Base-by-base conservation (phyloP, 805 yeast genomes). In the Ogataea sp. region DNA sequence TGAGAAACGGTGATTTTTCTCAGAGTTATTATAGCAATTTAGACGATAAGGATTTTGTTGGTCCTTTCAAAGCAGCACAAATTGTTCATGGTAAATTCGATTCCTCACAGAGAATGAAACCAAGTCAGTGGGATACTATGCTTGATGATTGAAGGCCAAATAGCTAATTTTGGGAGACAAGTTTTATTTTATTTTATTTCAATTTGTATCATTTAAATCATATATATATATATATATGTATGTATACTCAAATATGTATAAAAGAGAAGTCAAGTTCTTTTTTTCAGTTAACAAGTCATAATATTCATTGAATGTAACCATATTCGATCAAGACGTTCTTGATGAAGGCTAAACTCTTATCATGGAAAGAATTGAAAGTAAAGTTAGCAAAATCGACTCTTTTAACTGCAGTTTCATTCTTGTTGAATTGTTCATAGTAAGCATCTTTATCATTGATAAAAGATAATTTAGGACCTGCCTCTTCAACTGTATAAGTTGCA, bases 51-150 rank as follows among this genome's bases (percentile, higher is more conserved):
- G 38, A 36, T 27, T 36, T 36, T 24, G 18, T 14, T 16, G 47
- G 55, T 15, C 40, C 54, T 8, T 53, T 45, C 34, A 52, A 52
- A 17, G 42, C 52, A n/a, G 56, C 56, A 1, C 41, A 48, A 20
- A 39, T 39, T 11, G 54, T 53, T 3, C 44, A 46, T 24, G 48
- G 44, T 20, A 43, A 42, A 13, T 38, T 49, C 28, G 33, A 30
- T 10, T 51, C 47, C 5, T 31, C 37, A 14, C 47, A 43, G 8
- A 39, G 43, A 6, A 37, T 54, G 23, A 38, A 43, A 20, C 43
- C 52, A 18, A 40, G 46, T 34, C 48, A 45, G 39, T 52, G 57
- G 58, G 53, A 52, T 33, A 26, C 39, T 20, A 9, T 32, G 2
- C 13, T 20, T 2, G 37, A 35, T 15, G 13, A 18, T 8, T 25